A percentile compares a stretch with the other conserved stretches of the same genome.
Evolutionary conservation across 352 stramenopile species (phyloP).

Genomic region (Saprolegnia diclina): DNA sequence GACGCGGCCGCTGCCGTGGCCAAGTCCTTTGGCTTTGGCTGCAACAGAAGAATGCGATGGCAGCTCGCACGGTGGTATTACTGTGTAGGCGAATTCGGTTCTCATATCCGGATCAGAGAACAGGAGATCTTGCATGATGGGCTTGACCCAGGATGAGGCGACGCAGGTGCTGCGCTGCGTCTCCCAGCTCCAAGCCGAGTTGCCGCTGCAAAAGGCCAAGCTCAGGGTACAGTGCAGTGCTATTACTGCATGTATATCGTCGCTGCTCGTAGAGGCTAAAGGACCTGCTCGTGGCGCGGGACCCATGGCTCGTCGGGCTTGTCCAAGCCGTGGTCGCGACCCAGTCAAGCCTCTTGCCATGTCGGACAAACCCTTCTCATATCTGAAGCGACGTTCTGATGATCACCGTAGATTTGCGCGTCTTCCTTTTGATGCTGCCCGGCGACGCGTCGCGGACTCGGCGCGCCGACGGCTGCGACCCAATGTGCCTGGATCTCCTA

Average conservation of each 20-base stretch:
- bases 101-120: background rate
- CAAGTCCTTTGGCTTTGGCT: too few species aligned
- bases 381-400: background rate
- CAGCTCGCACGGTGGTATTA: too few species aligned
- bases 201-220: background rate
- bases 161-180: background rate
- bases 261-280: background rate
- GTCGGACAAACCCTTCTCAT: background rate
- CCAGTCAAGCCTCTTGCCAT: background rate
- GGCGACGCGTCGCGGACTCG: background rate
- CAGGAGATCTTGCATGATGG: background rate
- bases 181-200: background rate
- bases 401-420: background rate
- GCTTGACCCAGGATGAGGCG: background rate
- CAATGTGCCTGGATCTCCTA: background rate
- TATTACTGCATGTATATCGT: background rate
- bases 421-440: background rate
- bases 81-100: background rate
- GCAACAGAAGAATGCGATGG: too few species aligned
- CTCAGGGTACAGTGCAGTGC: background rate
- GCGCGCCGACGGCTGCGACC: background rate
- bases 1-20: too few species aligned
- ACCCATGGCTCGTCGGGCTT: background rate
- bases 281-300: constrained; percentile 8
- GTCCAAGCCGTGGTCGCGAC: background rate